Evolutionary conservation across 129 eudicot genomes (phyloP).

Genomic region (Artemisia argyi): DNA sequence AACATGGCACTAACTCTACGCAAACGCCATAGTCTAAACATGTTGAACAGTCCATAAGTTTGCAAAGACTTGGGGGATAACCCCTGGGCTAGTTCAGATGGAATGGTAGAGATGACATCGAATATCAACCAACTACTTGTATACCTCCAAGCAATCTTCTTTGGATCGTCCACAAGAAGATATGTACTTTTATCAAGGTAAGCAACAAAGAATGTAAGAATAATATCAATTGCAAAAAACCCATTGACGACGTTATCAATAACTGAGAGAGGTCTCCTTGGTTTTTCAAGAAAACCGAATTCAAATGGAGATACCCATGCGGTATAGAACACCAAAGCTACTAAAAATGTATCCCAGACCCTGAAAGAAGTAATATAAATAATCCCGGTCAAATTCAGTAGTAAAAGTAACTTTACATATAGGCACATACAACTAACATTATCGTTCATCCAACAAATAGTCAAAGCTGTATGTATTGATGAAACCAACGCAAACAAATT

Average conservation of each 20-base stretch:
- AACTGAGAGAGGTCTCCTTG: conserved; percentile 37
- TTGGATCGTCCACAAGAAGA: conserved; percentile 44
- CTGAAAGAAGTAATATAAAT: conserved; percentile 27
- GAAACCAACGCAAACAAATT: not conserved
- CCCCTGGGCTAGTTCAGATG: conserved; percentile 56
- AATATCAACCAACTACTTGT: conserved; percentile 52
- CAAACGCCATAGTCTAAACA: conserved; percentile 89
- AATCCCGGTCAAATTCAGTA: not conserved
- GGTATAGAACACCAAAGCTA: conserved; percentile 47
- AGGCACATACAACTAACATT: not conserved
- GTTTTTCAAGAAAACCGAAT: conserved; percentile 48
- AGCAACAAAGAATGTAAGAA: conserved; percentile 58
- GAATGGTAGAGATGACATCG: conserved; percentile 70
- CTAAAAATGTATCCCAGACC: conserved; percentile 54
- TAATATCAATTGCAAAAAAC: conserved; percentile 43
- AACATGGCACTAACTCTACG: conserved; percentile 80
- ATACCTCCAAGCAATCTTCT: conserved; percentile 66
- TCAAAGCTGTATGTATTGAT: not conserved
- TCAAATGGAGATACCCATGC: conserved; percentile 68
- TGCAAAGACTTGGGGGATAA: conserved; percentile 41
- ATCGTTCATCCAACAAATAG: not conserved
- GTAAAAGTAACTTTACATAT: not conserved
- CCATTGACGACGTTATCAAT: conserved; percentile 45
- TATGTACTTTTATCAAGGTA: conserved; percentile 44
- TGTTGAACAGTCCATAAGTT: conserved; percentile 58